These are phyloP conservation scores for Dendrocalamus latiflorus DNA, from an alignment of 202 grass and related monocot genomes.

Conservation along the genomic window DNA sequence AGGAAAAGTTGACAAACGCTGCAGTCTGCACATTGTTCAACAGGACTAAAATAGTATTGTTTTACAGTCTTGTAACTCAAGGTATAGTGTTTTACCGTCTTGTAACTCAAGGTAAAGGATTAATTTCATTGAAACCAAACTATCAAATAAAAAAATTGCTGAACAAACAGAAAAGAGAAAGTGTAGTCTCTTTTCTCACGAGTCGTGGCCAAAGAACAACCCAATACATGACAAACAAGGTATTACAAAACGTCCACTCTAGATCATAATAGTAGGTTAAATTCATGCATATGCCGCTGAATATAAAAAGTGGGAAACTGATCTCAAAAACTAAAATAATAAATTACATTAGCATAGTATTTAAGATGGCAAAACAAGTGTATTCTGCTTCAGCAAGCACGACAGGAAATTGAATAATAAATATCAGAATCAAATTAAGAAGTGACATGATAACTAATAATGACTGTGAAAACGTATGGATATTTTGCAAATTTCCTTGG, in stretches of 20 bases:
- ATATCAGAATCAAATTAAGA: too few species aligned
- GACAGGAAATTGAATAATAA: background rate
- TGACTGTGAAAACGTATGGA: too few species aligned
- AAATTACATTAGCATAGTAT: background rate
- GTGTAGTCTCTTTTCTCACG: background rate
- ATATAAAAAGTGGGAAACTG: background rate
- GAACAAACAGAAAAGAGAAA: background rate
- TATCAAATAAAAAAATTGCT: background rate
- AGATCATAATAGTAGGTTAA: background rate
- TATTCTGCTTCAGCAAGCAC: background rate
- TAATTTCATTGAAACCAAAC: background rate
- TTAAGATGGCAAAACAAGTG: background rate
- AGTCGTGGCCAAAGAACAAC: background rate
- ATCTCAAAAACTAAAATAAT: background rate
- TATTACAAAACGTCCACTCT: background rate
- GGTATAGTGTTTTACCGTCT: background rate
- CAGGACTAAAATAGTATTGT: background rate
- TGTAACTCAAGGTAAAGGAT: slow-evolving; percentile 3
- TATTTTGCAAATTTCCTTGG: background rate
- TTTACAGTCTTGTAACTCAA: background rate
- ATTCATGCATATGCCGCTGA: background rate
- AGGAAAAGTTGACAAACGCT: background rate
- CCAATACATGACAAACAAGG: background rate
- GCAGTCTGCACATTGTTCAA: background rate
- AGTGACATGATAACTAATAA: too few species aligned